Evolutionary conservation across 371 early-diverging fungal genomes (phyloP).

Genomic region (Haplosporangium sp.): DNA sequence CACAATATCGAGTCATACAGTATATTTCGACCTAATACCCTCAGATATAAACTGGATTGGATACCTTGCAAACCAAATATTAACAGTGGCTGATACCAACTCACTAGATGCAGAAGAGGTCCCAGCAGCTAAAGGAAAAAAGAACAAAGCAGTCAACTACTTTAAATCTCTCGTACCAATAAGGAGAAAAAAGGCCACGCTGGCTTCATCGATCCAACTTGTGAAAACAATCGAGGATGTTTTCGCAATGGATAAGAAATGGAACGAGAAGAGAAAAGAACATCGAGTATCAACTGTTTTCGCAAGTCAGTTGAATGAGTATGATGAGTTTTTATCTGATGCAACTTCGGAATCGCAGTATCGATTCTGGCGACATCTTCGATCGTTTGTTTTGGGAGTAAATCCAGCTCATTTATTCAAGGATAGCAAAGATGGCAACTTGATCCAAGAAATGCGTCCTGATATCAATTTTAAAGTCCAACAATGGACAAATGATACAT

Average conservation of each 20-base stretch:
- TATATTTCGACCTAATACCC: neutral
- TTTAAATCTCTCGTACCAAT: neutral
- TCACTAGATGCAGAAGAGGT: too few relatives aligned
- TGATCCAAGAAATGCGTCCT: slow-evolving; percentile 6
- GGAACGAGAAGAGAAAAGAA: neutral
- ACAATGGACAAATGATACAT: neutral
- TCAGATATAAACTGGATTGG: neutral
- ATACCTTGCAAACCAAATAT: neutral
- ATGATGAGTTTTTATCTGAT: too few relatives aligned
- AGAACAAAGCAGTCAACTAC: neutral
- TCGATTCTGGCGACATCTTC: slow-evolving; percentile 9
- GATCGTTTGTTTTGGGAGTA: neutral
- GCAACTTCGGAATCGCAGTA: neutral
- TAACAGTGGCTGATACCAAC: neutral
- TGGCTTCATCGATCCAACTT: neutral
- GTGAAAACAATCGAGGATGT: neutral
- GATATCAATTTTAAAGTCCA: slow-evolving; percentile 12
- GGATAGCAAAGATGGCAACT: neutral
- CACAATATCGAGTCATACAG: neutral
- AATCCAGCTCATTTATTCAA: slow-evolving; percentile 3
- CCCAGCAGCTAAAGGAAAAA: neutral
- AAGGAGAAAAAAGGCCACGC: neutral
- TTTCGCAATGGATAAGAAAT: slow-evolving; percentile 10
- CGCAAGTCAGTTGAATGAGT: too few relatives aligned
- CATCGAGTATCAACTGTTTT: neutral